Evolutionary conservation across 129 eudicot genomes (phyloP).

Genomic region (Daucus carota): DNA sequence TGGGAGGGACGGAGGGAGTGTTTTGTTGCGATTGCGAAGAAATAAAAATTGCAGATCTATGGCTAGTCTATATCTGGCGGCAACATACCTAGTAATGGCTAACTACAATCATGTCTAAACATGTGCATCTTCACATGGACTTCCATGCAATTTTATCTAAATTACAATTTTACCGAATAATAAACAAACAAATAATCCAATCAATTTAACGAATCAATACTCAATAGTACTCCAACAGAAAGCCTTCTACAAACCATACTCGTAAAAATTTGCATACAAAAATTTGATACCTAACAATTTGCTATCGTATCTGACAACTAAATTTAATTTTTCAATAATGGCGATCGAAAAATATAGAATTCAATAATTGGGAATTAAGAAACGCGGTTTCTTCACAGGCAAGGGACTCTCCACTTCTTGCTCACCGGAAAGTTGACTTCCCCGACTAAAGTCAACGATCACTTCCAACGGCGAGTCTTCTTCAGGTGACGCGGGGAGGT

Average conservation of each 20-base stretch:
- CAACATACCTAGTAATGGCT: not conserved
- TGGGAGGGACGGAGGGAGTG: too few relatives aligned
- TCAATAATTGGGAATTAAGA: conserved; percentile 6
- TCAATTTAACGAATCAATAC: not conserved
- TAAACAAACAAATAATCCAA: not conserved
- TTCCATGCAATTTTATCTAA: not conserved
- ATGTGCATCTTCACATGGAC: not conserved
- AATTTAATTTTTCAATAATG: not conserved
- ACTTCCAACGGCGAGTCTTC: conserved; percentile 20
- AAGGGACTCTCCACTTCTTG: conserved; percentile 79
- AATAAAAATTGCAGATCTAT: not conserved
- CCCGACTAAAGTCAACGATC: conserved; percentile 31
- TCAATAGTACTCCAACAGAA: not conserved
- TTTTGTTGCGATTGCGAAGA: too few relatives aligned
- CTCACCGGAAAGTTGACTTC: conserved; percentile 35
- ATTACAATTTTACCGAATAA: not conserved
- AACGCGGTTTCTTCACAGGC: conserved; percentile 57
- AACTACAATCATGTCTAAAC: not conserved
- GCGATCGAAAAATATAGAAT: not conserved
- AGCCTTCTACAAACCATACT: too few relatives aligned
- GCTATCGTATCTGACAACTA: not conserved
- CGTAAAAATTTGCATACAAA: not conserved
- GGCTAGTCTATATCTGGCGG: not conserved
- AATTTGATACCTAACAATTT: not conserved
- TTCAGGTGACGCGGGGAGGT: conserved; percentile 44